These are phyloP conservation scores for Triticum monococcum DNA, from an alignment of 176 grass and related monocot species.

Conservation along the genomic window DNA sequence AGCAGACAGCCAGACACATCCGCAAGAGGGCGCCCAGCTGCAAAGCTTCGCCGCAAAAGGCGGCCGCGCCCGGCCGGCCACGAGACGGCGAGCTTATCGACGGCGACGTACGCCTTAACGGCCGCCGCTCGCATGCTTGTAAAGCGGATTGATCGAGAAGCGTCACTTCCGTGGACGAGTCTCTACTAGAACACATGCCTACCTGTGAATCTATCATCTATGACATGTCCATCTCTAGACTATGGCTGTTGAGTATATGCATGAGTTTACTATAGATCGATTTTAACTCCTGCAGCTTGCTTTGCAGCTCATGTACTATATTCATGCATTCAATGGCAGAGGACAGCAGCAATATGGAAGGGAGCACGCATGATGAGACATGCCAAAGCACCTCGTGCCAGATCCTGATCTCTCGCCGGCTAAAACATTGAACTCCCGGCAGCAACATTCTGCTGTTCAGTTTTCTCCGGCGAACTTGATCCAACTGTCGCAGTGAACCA, in stretches of 20 bases:
- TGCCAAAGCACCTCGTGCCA: constrained; percentile 6
- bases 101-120: neutral
- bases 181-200: neutral
- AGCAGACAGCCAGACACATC: neutral
- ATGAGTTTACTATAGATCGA: neutral
- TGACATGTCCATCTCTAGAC: neutral
- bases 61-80: neutral
- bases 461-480: neutral
- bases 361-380: neutral
- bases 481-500: neutral
- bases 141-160: neutral
- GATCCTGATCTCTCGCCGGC: constrained; percentile 16
- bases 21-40: neutral
- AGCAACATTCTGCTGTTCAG: neutral
- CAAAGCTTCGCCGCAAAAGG: constrained; percentile 6
- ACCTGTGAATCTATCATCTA: neutral
- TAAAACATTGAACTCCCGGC: neutral
- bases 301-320: neutral
- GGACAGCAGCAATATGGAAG: neutral
- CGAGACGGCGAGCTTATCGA: neutral
- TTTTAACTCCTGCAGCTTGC: neutral
- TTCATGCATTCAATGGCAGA: constrained; percentile 5
- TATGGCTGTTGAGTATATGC: neutral
- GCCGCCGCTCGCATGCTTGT: neutral
- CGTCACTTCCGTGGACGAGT: neutral